phyloP scores from a whole-genome alignment of 306 rosid species.

The Coriaria nepalensis region DNA sequence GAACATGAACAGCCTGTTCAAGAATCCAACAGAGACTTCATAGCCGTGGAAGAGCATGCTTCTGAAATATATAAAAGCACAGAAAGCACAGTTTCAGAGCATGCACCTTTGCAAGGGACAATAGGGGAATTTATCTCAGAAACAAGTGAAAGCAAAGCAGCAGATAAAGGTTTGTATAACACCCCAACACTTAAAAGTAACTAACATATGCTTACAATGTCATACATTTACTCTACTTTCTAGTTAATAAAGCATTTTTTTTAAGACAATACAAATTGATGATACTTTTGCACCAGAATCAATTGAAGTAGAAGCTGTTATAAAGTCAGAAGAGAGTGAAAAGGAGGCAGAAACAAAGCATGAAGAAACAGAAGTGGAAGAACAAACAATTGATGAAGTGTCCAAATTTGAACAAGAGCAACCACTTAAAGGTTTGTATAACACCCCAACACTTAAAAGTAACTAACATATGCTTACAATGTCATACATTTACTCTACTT shows the following conservation, averaged over 20 bases:
- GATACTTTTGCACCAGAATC: constrained; percentile 6
- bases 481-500: no score
- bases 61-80: constrained; percentile 8
- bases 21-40: not conserved
- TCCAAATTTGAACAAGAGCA: no score
- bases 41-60: constrained; percentile 10
- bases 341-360: constrained; percentile 6
- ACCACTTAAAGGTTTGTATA: no score
- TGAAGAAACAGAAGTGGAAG: no score
- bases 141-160: constrained; percentile 6
- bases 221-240: no score
- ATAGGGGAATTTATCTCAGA: constrained; percentile 8
- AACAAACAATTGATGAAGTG: no score
- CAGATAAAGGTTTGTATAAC: constrained; percentile 8
- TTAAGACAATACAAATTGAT: no score
- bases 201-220: no score
- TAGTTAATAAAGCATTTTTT: no score
- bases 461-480: no score
- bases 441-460: no score
- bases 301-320: constrained; percentile 13
- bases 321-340: constrained; percentile 8
- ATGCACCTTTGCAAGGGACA: constrained; percentile 6
- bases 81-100: constrained; percentile 4
- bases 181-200: no score
- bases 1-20: constrained; percentile 15